Base-by-base conservation (phyloP, 805 yeast species). In the Kockiozyma suomiensis region DNA sequence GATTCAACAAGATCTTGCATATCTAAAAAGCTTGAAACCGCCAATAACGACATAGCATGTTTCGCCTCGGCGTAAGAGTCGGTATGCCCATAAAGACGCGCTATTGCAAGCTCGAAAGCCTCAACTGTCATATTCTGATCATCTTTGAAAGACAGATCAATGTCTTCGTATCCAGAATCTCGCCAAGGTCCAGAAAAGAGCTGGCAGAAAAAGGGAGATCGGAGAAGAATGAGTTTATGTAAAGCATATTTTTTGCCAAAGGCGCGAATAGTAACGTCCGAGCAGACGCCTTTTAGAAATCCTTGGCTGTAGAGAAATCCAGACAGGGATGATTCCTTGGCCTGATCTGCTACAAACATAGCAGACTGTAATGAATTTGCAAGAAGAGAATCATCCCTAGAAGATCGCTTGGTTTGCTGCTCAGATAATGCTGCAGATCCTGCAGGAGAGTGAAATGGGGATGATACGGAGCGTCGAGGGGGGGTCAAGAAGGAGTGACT, bases 1-100 rank as follows among this genome's bases (percentile, higher is more conserved):
- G 73, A 64, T 38, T 80, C 77, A 2, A 80, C 82, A 12, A 80
- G 68, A 19, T 78, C 79, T 1, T 75, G 75, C 25, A 83, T 72
- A 41, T 77, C 83, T 41, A 82, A 68, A 62, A 78, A 82, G 61
- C 78, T 82, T 0, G 84, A 83, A 15, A 79, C 71, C 1, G 82
- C 82, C 55, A 82, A 75, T 76, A 82, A 73, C 17, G 74, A 74
- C 53, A 74, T 70, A 1, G 82, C 74, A n/a, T 75, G 70, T 25
- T 69, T 60, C 21, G 67, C 70, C 50, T 78, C 81, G 15, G 71
- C 70, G 21, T 68, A 67, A 3, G 67, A 48, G 51, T 76, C 75
- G 2, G 67, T 49, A 0, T 75, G 76, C 0, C 85, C 85, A 64
- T 82, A 82, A 12, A 82, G 69, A 42, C 79, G 64, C 1, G 78